A percentile compares a stretch with the other conserved stretches of the same genome.
These are phyloP conservation scores for Acrocalymma vagum DNA, from an alignment of 2,329 filamentous ascomycete genomes.

Conservation along the genomic window DNA sequence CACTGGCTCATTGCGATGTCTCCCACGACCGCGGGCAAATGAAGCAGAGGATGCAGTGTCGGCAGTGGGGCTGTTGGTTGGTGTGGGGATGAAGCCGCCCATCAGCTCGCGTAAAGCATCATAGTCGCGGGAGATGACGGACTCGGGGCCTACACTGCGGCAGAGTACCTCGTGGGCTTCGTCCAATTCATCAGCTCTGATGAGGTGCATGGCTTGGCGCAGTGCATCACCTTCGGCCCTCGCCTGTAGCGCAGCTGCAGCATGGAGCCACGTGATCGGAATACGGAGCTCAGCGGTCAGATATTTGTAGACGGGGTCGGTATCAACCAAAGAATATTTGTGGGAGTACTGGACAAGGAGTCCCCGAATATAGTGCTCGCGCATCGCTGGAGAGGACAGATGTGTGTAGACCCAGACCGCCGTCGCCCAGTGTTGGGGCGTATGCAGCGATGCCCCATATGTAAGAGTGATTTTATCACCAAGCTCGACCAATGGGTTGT, in stretches of 20 bases:
- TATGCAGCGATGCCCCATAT: slow-evolving; percentile 47
- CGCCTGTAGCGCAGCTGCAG: slow-evolving; percentile 84
- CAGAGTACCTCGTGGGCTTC: slow-evolving; percentile 88
- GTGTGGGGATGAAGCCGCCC: slow-evolving; percentile 66
- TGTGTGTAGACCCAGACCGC: slow-evolving; percentile 82
- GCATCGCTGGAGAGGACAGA: slow-evolving; percentile 69
- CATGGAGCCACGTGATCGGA: slow-evolving; percentile 82
- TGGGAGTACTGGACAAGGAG: slow-evolving; percentile 68
- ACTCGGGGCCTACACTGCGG: slow-evolving; percentile 79
- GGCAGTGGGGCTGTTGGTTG: slow-evolving; percentile 52
- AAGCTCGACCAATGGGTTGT: slow-evolving; percentile 65
- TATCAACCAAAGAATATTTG: slow-evolving; percentile 67
- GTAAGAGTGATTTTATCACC: slow-evolving; percentile 64
- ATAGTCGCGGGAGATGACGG: slow-evolving; percentile 85
- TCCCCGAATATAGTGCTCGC: slow-evolving; percentile 76
- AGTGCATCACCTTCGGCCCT: slow-evolving; percentile 73
- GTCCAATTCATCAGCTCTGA: slow-evolving; percentile 77
- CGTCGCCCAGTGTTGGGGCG: slow-evolving; percentile 44
- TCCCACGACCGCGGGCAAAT: slow-evolving; percentile 11
- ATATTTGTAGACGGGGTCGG: slow-evolving; percentile 64
- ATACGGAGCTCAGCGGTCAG: slow-evolving; percentile 74
- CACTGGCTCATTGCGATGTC: slow-evolving; percentile 57
- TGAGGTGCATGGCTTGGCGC: slow-evolving; percentile 70
- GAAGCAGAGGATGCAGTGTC: slow-evolving; percentile 16
- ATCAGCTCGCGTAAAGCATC: slow-evolving; percentile 74